These are phyloP conservation scores for Hypsizygus ulmarius DNA, from an alignment of 1,284 basidiomycete species.

Conservation along the genomic window DNA sequence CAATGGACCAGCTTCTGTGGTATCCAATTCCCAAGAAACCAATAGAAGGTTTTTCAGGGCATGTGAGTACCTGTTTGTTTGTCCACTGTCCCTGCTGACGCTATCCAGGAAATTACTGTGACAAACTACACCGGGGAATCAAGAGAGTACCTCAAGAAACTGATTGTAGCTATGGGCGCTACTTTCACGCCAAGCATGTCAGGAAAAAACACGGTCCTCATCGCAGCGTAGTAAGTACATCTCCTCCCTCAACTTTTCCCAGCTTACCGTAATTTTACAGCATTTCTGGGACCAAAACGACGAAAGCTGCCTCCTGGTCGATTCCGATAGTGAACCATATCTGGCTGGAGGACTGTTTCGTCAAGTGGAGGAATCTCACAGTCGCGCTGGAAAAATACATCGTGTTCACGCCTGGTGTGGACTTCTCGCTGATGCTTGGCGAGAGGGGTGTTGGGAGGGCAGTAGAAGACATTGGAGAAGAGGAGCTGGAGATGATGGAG, in stretches of 20 bases:
- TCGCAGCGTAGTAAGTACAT: slow-evolving; percentile 73
- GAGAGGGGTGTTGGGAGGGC: slow-evolving; percentile 44
- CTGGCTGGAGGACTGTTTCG: slow-evolving; percentile 88
- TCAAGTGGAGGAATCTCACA: slow-evolving; percentile 69
- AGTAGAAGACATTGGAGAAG: slow-evolving; percentile 26
- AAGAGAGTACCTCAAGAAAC: slow-evolving; percentile 81
- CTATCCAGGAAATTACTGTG: slow-evolving; percentile 67
- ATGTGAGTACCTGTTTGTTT: slow-evolving; percentile 34
- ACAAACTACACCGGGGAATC: slow-evolving; percentile 86
- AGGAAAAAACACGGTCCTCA: slow-evolving; percentile 69
- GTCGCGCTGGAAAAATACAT: slow-evolving; percentile 64
- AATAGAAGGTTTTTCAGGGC: slow-evolving; percentile 42
- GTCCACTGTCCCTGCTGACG: not conserved
- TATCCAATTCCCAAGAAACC: slow-evolving; percentile 47
- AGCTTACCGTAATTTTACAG: slow-evolving; percentile 32
- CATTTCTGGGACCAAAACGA: slow-evolving; percentile 67
- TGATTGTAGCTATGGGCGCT: slow-evolving; percentile 77
- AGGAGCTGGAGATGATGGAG: slow-evolving; percentile 23
- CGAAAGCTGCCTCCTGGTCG: slow-evolving; percentile 73
- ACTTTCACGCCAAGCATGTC: slow-evolving; percentile 81
- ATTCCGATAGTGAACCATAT: slow-evolving; percentile 86
- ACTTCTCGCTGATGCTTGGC: slow-evolving; percentile 62
- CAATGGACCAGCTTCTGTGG: slow-evolving; percentile 62
- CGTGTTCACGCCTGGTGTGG: slow-evolving; percentile 60
- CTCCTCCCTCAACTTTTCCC: not conserved